Evolutionary conservation across 139 green algal species (phyloP).

Genomic region (Eudorina sp.): DNA sequence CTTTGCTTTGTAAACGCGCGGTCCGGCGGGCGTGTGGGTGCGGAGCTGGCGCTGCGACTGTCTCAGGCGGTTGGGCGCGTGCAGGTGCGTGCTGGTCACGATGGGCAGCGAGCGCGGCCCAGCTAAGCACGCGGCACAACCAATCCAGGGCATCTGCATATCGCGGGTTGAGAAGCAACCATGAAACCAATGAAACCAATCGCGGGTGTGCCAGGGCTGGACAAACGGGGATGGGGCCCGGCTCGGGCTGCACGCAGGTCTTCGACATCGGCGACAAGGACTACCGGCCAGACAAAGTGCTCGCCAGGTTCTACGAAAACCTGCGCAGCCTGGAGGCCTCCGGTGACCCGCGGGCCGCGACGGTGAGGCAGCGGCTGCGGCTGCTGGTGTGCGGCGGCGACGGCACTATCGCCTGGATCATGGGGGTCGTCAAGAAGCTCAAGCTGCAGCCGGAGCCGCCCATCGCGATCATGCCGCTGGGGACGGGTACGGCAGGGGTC

Average conservation of each 20-base stretch:
- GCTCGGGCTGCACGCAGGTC: too few relatives aligned
- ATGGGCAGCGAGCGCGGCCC: too few relatives aligned
- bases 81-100: too few relatives aligned
- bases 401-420: slow-evolving; percentile 73
- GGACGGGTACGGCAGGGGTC: slow-evolving; percentile 83
- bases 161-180: too few relatives aligned
- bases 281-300: slow-evolving; percentile 77
- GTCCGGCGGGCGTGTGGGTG: slow-evolving; percentile 79
- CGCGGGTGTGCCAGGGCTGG: too few relatives aligned
- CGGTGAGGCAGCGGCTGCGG: slow-evolving; percentile 72
- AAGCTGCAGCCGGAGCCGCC: slow-evolving; percentile 73
- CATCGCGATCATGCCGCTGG: slow-evolving; percentile 89
- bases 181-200: too few relatives aligned
- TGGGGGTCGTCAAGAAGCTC: slow-evolving; percentile 82
- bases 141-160: too few relatives aligned
- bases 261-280: slow-evolving; percentile 80
- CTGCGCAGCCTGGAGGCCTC: slow-evolving; percentile 54
- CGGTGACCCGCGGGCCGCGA: slow-evolving; percentile 15
- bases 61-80: slow-evolving; percentile 72
- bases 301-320: slow-evolving; percentile 81
- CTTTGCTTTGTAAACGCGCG: slow-evolving; percentile 91
- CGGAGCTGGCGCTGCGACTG: slow-evolving; percentile 75
- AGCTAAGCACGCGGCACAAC: too few relatives aligned
- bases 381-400: slow-evolving; percentile 89
- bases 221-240: too few relatives aligned